Percentiles rank a stretch among this genome's conserved stretches.
Evolutionary conservation across 345 rosid species (phyloP).

Genomic region (Nephelium lappaceum): DNA sequence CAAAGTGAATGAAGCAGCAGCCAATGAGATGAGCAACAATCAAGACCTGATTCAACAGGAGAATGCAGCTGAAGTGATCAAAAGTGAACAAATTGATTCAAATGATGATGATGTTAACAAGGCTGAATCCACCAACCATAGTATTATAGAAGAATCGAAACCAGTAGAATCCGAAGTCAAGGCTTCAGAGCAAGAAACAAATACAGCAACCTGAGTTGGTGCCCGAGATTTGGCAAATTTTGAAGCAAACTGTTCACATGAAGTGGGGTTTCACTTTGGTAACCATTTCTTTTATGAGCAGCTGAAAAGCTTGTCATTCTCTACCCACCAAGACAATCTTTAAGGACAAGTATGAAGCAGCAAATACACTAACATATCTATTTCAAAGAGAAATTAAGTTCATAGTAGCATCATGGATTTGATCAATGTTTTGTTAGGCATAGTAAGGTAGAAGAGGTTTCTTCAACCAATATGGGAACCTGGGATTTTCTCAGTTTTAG

Average conservation of each 20-base stretch:
- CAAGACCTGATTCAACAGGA: constrained; percentile 2
- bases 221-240: background rate
- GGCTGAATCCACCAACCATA: background rate
- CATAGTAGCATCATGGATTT: background rate
- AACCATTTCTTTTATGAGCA: background rate
- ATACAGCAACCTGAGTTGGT: background rate
- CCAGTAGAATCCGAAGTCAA: constrained; percentile 23
- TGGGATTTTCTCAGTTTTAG: background rate
- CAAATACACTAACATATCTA: background rate
- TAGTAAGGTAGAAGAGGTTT: background rate
- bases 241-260: background rate
- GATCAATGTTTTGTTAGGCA: constrained; percentile 6
- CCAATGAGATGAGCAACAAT: background rate
- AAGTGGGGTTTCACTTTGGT: background rate
- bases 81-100: background rate
- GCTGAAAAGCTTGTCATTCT: background rate
- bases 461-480: background rate
- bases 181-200: constrained; percentile 9
- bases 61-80: background rate
- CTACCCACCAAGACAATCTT: background rate
- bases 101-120: background rate
- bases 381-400: background rate
- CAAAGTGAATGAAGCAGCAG: background rate
- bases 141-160: constrained; percentile 1
- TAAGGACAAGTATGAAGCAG: background rate